Evolutionary conservation across 1,284 basidiomycete genomes (phyloP), one percentile per base, ranked within the genome.

Genomic region (Gastroboletus turbinatus): DNA sequence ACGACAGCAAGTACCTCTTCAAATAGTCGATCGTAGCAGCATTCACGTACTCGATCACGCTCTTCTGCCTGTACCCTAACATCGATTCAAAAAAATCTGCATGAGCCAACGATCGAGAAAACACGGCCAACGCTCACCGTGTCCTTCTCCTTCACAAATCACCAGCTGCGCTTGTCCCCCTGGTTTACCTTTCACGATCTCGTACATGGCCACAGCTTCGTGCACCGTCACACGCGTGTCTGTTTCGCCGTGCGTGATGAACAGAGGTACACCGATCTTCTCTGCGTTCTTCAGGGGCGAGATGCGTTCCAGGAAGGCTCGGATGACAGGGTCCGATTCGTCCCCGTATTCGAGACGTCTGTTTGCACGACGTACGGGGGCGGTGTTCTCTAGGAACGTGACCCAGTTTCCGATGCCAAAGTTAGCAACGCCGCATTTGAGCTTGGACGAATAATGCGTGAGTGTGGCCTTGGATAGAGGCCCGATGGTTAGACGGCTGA

Each of bases 31-130:
- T 61, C 43, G 69, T 72, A 25, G 73, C 67, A 5, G 72, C 74
- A 25, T 75, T 74, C 47, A 69, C 66, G 36, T 70, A 76, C 53
- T 75, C 75, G 21, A 75, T 74, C 27, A 75, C 73, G 44, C 67
- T 74, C 68, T 76, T 76, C 51, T 75, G 73, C 59, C 60, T 75
- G 60, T 76, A 76, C 13, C 74, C 75, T 75, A 55, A 40, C 10
- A 52, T 7, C 47, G 4, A 52, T 32, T 13, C 25, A 32, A 42
- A 17, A 32, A 14, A 35, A 14, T 46, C 5, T 5, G 7, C 55
- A 42, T 56, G 29, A 59, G 46, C 45, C 30, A 46, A 21, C 40
- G 14, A 52, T n/a, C 7, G 19, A 45, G 30, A 32, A 43, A 30
- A 13, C 21, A 38, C n/a, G 39, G 49, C 4, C 32, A 33, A 45